These are phyloP conservation scores for Vickermania ingenoplastis DNA, from an alignment of 208 protist genomes.

Conservation along the genomic window DNA sequence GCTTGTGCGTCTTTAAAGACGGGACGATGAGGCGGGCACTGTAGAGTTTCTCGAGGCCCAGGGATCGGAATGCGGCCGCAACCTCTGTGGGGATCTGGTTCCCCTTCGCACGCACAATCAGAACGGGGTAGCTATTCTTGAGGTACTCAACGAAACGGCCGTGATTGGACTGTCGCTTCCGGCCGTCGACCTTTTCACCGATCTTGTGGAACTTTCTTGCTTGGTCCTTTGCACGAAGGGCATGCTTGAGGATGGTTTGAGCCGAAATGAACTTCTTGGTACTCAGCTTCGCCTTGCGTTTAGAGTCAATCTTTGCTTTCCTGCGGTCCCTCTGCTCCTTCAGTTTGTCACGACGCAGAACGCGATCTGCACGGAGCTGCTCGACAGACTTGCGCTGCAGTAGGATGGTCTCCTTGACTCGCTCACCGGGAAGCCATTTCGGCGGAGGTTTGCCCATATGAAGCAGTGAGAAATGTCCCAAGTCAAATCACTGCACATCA, in stretches of 20 bases:
- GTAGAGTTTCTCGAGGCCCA: conserved; percentile 77
- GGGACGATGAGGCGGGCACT: conserved; percentile 54
- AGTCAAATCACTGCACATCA: background rate
- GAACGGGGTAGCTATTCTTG: conserved; percentile 36
- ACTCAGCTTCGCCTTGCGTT: conserved; percentile 70
- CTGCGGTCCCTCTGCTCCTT: conserved; percentile 62
- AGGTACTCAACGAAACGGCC: conserved; percentile 21
- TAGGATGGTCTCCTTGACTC: conserved; percentile 89
- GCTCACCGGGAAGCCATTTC: conserved; percentile 85
- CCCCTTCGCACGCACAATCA: conserved; percentile 77
- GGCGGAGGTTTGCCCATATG: conserved; percentile 86
- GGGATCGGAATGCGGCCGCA: conserved; percentile 38
- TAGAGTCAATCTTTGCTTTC: conserved; percentile 79
- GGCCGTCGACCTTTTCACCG: conserved; percentile 55
- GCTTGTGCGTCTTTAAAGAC: conserved; percentile 39
- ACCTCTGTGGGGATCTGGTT: conserved; percentile 71
- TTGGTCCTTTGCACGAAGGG: conserved; percentile 64
- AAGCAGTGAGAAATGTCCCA: no score
- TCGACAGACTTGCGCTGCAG: conserved; percentile 87
- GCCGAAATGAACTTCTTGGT: conserved; percentile 85
- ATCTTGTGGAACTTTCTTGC: conserved; percentile 68
- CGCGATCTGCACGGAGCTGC: conserved; percentile 73
- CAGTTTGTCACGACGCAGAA: conserved; percentile 73
- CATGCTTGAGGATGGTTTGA: conserved; percentile 79
- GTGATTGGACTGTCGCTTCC: conserved; percentile 20